Conservation (phyloP, 2,329 filamentous ascomycete genomes). For the Nemania sp. region DNA sequence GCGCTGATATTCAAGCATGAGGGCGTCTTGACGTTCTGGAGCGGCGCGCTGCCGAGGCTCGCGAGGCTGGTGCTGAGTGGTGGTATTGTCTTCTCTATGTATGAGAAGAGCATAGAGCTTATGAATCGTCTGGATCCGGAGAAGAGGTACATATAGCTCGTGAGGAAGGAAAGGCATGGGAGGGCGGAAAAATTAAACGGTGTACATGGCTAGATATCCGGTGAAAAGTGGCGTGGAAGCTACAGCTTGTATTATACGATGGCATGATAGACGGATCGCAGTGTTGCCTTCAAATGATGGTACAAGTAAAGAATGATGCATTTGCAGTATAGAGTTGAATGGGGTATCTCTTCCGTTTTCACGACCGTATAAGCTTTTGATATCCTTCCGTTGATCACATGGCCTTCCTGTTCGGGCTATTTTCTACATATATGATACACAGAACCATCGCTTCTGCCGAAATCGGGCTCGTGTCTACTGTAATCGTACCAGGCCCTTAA, state of each 20-base stretch:
- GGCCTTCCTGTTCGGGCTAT: background rate
- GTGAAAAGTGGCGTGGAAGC: constrained; percentile 13
- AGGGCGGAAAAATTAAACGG: background rate
- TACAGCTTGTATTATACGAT: constrained; percentile 7
- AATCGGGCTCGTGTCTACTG: constrained; percentile 41
- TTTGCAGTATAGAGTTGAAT: background rate
- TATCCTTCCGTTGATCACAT: background rate
- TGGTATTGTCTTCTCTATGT: constrained; percentile 97
- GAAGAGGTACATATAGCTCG: constrained; percentile 71
- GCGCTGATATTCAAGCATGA: constrained; percentile 84
- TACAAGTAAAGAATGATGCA: background rate
- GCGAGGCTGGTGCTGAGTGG: constrained; percentile 86
- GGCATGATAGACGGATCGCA: constrained; percentile 6
- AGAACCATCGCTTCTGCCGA: background rate
- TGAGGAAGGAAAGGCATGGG: constrained; percentile 10
- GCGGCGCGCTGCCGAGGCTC: constrained; percentile 83
- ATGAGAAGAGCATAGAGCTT: constrained; percentile 93
- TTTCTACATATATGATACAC: constrained; percentile 18
- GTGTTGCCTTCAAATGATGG: background rate
- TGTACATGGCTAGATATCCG: constrained; percentile 30
- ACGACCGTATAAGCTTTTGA: background rate
- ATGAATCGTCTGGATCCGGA: constrained; percentile 82
- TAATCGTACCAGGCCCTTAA: constrained; percentile 63
- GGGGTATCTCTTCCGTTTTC: constrained; percentile 8
- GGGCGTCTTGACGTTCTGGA: constrained; percentile 90